Evolutionary conservation across 352 stramenopile genomes (phyloP).

Genomic region (Phytophthora macrochlamydospora): DNA sequence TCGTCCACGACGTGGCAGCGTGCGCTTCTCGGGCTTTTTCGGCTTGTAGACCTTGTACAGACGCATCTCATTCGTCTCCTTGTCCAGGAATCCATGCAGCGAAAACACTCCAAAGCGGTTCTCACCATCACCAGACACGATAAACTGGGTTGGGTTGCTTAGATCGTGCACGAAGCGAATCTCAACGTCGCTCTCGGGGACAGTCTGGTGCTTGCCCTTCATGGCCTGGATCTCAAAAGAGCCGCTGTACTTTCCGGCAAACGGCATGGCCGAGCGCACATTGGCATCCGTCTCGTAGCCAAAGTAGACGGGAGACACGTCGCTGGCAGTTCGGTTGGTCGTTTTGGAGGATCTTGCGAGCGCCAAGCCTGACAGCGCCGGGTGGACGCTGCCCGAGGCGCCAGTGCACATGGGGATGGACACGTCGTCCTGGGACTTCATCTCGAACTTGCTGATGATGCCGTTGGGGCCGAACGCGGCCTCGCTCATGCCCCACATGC

Average conservation of each 20-base stretch:
- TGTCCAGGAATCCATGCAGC: slow-evolving; percentile 75
- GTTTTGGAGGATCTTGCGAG: slow-evolving; percentile 59
- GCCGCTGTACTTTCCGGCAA: slow-evolving; percentile 81
- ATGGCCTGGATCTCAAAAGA: slow-evolving; percentile 88
- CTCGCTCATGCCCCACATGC: slow-evolving; percentile 86
- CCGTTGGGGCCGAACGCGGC: slow-evolving; percentile 75
- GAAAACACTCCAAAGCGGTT: slow-evolving; percentile 84
- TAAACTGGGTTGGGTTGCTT: slow-evolving; percentile 64
- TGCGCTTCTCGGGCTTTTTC: slow-evolving; percentile 80
- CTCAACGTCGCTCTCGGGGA: slow-evolving; percentile 78
- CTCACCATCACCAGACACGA: slow-evolving; percentile 72
- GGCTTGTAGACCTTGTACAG: slow-evolving; percentile 91
- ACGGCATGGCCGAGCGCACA: slow-evolving; percentile 75
- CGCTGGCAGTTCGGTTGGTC: slow-evolving; percentile 40
- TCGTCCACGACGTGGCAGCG: slow-evolving; percentile 58
- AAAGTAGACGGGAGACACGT: slow-evolving; percentile 66
- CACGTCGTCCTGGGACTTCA: slow-evolving; percentile 87
- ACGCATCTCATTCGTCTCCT: slow-evolving; percentile 75
- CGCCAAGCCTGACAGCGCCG: slow-evolving; percentile 46
- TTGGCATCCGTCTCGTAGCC: slow-evolving; percentile 67
- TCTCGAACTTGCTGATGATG: slow-evolving; percentile 84
- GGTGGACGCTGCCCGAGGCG: slow-evolving; percentile 46
- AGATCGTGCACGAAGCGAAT: slow-evolving; percentile 85
- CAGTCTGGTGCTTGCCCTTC: slow-evolving; percentile 84
- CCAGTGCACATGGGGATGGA: slow-evolving; percentile 52